phyloP scores from a whole-genome alignment of 345 rosid species.

The Salix arbutifolia region DNA sequence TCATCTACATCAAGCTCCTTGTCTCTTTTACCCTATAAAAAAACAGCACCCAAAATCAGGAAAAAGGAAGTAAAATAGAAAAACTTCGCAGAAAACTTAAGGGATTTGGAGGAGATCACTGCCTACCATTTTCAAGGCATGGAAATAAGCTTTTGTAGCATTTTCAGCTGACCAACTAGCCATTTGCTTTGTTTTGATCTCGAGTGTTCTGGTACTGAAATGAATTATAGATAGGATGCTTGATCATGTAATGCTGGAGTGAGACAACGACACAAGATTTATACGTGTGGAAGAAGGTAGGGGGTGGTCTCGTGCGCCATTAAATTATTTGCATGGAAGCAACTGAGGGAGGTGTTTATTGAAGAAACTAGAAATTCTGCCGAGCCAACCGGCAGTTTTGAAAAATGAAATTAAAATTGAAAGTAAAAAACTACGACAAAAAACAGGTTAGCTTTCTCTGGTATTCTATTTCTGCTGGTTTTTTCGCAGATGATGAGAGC shows the following conservation, averaged over 20 bases:
- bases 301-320: neutral
- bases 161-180: constrained; percentile 56
- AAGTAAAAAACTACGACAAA: constrained; percentile 2
- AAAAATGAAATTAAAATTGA: neutral
- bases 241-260: neutral
- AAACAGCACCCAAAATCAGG: neutral
- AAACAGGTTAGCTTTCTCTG: constrained; percentile 4
- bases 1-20: constrained; percentile 49
- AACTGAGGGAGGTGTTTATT: constrained; percentile 28
- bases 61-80: neutral
- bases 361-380: constrained; percentile 8
- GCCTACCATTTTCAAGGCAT: constrained; percentile 44
- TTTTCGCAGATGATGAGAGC: neutral
- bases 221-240: neutral
- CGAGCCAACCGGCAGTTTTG: constrained; percentile 15
- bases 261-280: neutral
- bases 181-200: constrained; percentile 8
- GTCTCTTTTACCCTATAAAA: constrained; percentile 33
- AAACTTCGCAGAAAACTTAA: no score
- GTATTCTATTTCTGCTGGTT: neutral
- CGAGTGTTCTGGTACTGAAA: neutral
- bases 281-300: neutral
- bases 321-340: constrained; percentile 12
- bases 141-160: constrained; percentile 52
- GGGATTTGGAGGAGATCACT: neutral